Evolutionary conservation across 495 filamentous ascomycete genomes (phyloP), one percentile per base, ranked within the genome.

Genomic region (Sphaerosporella brunnea): DNA sequence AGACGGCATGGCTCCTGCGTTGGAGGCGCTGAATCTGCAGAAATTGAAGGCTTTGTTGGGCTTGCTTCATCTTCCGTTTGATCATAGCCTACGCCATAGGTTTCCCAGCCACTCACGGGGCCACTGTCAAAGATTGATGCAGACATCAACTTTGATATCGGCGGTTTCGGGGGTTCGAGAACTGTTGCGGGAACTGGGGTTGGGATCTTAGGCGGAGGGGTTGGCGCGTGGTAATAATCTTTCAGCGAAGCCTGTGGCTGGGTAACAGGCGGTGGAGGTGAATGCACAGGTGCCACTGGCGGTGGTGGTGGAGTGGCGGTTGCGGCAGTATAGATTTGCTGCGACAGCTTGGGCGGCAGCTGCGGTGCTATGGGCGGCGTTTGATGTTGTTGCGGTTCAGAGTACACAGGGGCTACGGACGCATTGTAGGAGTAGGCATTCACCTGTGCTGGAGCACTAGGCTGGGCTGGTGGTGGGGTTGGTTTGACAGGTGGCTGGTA

Each of bases 361-460:
- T 16, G 55, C 46, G 10, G 55, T 34, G 13, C 30, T 18, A 26
- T 50, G 48, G 11, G 55, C 39, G 40, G 40, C 2, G 40, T 43
- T 11, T 11, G 23, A 11, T 23, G 8, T 16, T 43, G 9, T 26
- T 24, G 40, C n/a, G 19, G 24, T 26, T 43, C 40, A 13, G 11
- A 16, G 35, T 9, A 37, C 16, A 9, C 4, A 15, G 16, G 15
- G 8, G 8, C 16, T 18, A 15, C 35, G 9, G 35, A 15, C 8
- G 35, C 7, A 9, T 7, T 9, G 35, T 37, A 37, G 8, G 8
- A 4, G 16, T 37, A 37, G 35, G 8, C 18, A 37, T 4, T 8
- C 7, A 15, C 16, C 35, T 7, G 4, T 37, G 35, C 35, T 37
- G 35, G 16, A 37, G 35, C 35, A 37, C 7, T 18, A 8, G 20